A percentile compares a stretch with the other conserved stretches of the same genome.
These are phyloP conservation scores for Rhizoctonia solani DNA, from an alignment of 1,284 basidiomycete genomes.

Conservation along the genomic window DNA sequence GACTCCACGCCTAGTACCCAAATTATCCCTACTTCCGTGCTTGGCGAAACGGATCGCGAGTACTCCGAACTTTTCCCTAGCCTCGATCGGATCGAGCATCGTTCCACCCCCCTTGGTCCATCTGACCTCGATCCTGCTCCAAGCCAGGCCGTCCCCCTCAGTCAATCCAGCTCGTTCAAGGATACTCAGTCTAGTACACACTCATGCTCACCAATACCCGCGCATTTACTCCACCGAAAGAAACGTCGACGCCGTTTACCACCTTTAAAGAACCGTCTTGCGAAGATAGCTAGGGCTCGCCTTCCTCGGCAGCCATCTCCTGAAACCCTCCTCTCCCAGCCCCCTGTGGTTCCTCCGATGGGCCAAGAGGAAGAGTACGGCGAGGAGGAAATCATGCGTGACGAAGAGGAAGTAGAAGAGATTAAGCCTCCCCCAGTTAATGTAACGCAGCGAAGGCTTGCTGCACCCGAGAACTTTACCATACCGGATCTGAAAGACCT, in stretches of 20 bases:
- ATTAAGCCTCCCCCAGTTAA: no score
- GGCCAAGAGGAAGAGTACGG: neutral
- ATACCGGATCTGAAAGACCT: conserved; percentile 26
- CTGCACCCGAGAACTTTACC: conserved; percentile 23
- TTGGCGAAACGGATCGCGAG: no score
- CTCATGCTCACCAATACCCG: conserved; percentile 21
- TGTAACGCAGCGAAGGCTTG: conserved; percentile 16
- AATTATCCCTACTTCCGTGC: no score
- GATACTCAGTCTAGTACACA: conserved; percentile 1
- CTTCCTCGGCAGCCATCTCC: conserved; percentile 4
- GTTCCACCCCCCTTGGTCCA: no score
- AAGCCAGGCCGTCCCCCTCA: no score
- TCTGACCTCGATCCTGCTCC: no score
- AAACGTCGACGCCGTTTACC: conserved; percentile 18
- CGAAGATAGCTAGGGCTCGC: conserved; percentile 2
- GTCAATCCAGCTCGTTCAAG: neutral
- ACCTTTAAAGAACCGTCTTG: conserved; percentile 30
- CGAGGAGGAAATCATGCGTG: neutral
- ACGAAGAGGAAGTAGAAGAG: neutral
- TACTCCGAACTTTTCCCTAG: no score
- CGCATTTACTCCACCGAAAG: neutral
- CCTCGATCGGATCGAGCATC: no score
- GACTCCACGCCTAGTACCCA: no score
- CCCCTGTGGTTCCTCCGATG: neutral
- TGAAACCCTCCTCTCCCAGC: conserved; percentile 4